phyloP scores from a whole-genome alignment of 2,329 filamentous ascomycete species.

The Chrysosphaeria jannelii region DNA sequence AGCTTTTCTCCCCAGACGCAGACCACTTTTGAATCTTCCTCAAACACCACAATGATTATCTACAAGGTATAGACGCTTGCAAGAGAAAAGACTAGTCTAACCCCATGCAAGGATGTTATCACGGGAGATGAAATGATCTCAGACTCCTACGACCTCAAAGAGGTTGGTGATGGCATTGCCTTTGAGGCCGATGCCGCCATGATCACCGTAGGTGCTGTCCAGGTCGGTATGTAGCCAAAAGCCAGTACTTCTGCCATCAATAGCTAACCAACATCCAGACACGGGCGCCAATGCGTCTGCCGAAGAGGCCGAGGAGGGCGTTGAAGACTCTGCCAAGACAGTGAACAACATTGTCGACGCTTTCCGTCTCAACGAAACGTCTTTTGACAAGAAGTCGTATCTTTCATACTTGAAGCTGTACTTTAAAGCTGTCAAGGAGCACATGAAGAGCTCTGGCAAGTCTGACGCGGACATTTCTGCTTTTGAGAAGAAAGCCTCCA shows the following conservation, averaged over 20 bases:
- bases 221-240: slow-evolving; percentile 30
- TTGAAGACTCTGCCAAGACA: slow-evolving; percentile 37
- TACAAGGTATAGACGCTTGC: slow-evolving; percentile 23
- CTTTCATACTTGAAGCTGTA: slow-evolving; percentile 65
- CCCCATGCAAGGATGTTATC: slow-evolving; percentile 40
- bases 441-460: slow-evolving; percentile 25
- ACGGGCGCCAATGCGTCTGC: slow-evolving; percentile 92
- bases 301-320: slow-evolving; percentile 51
- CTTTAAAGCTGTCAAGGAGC: slow-evolving; percentile 65
- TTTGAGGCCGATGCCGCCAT: slow-evolving; percentile 85
- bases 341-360: slow-evolving; percentile 87
- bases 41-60: slow-evolving; percentile 37
- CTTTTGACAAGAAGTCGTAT: slow-evolving; percentile 72
- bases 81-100: background rate
- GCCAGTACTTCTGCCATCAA: no score
- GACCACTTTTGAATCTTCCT: no score
- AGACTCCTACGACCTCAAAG: slow-evolving; percentile 66
- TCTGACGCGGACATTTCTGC: slow-evolving; percentile 36
- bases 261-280: slow-evolving; percentile 17
- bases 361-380: slow-evolving; percentile 58
- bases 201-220: slow-evolving; percentile 49
- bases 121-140: slow-evolving; percentile 89
- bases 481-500: slow-evolving; percentile 50
- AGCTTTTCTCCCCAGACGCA: no score
- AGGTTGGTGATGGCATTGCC: slow-evolving; percentile 40